These are phyloP conservation scores for Cercospora beticola DNA, from an alignment of 2,329 filamentous ascomycete genomes.

Conservation along the genomic window DNA sequence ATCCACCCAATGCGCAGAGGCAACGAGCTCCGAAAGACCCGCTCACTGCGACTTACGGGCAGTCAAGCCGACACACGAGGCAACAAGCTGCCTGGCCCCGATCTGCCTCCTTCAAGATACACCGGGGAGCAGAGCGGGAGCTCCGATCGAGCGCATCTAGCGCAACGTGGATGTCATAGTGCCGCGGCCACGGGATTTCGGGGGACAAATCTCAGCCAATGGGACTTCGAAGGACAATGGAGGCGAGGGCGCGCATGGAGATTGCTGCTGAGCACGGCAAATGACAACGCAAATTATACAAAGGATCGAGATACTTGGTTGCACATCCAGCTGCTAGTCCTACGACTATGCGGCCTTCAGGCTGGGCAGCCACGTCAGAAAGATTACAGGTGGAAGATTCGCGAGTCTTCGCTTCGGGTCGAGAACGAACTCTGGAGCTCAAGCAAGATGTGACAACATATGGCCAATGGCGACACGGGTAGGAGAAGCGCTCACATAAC, in stretches of 20 bases:
- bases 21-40: background rate
- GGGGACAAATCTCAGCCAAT: background rate
- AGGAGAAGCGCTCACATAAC: background rate
- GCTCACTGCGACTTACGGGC: background rate
- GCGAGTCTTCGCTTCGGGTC: background rate
- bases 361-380: background rate
- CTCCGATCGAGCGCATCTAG: background rate
- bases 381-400: background rate
- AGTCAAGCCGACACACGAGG: background rate
- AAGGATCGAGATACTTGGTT: background rate
- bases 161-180: background rate
- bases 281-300: background rate
- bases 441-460: background rate
- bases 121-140: background rate
- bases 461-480: background rate
- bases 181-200: background rate
- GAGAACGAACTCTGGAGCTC: background rate
- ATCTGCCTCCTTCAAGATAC: background rate
- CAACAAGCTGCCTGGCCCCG: background rate
- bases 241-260: background rate
- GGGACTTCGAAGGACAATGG: background rate
- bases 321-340: background rate
- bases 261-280: background rate
- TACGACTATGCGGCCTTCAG: background rate
- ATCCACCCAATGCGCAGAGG: background rate